Conservation (phyloP, 2,329 filamentous ascomycete species). For the Fusarium sp. region DNA sequence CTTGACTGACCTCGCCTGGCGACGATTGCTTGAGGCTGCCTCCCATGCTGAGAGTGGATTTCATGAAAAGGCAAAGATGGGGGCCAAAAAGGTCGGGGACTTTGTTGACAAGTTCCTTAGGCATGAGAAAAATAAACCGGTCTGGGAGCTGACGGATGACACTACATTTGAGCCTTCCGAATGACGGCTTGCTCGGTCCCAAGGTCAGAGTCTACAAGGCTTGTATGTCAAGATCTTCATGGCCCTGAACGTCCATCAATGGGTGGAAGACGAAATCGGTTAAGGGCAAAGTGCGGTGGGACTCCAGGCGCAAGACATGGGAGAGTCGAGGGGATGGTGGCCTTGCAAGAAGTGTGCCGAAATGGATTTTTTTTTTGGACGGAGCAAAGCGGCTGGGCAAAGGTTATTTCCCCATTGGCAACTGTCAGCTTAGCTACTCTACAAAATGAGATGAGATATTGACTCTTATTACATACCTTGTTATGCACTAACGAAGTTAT, state of each 20-base stretch:
- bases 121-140: not conserved
- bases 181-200: not conserved
- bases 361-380: not conserved
- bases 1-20: not conserved
- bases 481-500: not conserved
- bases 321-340: not conserved
- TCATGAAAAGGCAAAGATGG: not conserved
- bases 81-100: not conserved
- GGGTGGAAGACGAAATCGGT: not conserved
- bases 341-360: not conserved
- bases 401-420: fast-evolving
- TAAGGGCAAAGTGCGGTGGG: not conserved
- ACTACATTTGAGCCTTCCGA: not conserved
- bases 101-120: not conserved
- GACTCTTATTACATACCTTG: fast-evolving
- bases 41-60: not conserved
- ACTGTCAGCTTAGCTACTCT: not conserved
- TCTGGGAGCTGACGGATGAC: not conserved
- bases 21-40: not conserved
- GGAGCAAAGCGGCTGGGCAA: not conserved
- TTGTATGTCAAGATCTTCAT: not conserved
- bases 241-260: not conserved
- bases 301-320: not conserved
- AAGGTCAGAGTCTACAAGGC: not conserved
- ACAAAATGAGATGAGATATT: too few relatives aligned